Percentiles rank a stretch among this genome's conserved stretches.
phyloP scores from a whole-genome alignment of 2,329 filamentous ascomycete genomes.

The Taxawa tesnikishii region DNA sequence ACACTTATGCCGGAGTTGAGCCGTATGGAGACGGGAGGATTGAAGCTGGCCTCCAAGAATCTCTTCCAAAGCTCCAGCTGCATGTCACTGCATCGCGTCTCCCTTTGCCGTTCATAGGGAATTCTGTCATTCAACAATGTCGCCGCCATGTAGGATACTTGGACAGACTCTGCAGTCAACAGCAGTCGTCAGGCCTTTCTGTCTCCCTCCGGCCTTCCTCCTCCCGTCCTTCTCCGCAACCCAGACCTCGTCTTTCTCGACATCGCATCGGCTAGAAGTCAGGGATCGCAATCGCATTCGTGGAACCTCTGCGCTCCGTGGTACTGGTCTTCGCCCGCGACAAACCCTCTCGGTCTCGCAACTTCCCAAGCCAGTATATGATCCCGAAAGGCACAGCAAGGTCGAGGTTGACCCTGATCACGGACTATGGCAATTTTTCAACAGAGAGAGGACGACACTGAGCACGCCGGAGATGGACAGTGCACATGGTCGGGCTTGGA shows the following conservation, averaged over 20 bases:
- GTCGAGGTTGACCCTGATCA: constrained; percentile 58
- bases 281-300: constrained; percentile 66
- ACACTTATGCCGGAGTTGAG: too few relatives aligned
- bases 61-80: too few relatives aligned
- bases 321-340: constrained; percentile 54
- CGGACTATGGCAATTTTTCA: constrained; percentile 89
- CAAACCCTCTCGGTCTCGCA: constrained; percentile 58
- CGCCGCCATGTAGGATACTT: constrained; percentile 3
- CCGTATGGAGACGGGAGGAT: too few relatives aligned
- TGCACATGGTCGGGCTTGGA: constrained; percentile 72
- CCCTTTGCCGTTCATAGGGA: too few relatives aligned
- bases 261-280: constrained; percentile 11
- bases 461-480: constrained; percentile 58
- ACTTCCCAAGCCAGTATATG: constrained; percentile 58
- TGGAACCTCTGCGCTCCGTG: constrained; percentile 69
- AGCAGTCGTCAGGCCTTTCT: constrained; percentile 1
- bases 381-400: constrained; percentile 42
- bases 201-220: constrained; percentile 19
- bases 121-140: too few relatives aligned
- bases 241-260: constrained; percentile 18
- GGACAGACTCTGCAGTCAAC: constrained; percentile 2
- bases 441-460: constrained; percentile 54
- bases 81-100: too few relatives aligned
- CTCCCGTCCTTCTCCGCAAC: constrained; percentile 23
- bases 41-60: too few relatives aligned